Percentiles rank a stretch among this genome's conserved stretches.
Conservation (phyloP, 352 stramenopile genomes). For the Phytophthora tubulina region DNA sequence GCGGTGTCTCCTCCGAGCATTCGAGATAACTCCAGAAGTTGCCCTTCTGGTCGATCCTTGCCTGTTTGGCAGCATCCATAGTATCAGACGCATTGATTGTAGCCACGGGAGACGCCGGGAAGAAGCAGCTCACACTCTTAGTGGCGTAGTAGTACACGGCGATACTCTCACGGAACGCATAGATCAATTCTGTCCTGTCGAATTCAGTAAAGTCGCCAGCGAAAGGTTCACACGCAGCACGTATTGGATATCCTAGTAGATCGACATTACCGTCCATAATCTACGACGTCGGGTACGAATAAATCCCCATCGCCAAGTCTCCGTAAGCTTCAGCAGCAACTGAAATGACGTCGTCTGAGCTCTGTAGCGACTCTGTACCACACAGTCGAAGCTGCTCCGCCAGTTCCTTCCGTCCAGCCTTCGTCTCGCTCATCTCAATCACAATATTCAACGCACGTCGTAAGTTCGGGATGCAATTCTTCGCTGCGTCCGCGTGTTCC, state of each 20-base stretch:
- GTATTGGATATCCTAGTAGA: conserved; percentile 49
- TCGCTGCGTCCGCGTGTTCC: no score
- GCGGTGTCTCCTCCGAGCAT: no score
- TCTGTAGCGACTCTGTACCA: conserved; percentile 29
- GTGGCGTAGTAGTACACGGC: conserved; percentile 63
- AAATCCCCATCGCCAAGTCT: conserved; percentile 32
- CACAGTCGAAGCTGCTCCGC: conserved; percentile 40
- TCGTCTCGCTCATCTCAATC: no score
- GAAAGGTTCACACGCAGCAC: conserved; percentile 44
- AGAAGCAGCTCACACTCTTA: conserved; percentile 45
- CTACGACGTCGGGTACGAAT: conserved; percentile 59
- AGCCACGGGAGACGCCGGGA: conserved; percentile 12
- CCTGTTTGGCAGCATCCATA: conserved; percentile 37
- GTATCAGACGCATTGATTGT: conserved; percentile 7
- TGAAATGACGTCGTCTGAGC: conserved; percentile 36
- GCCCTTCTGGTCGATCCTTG: conserved; percentile 28
- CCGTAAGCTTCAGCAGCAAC: neutral
- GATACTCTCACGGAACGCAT: conserved; percentile 47
- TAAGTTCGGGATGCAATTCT: no score
- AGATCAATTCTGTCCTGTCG: conserved; percentile 34
- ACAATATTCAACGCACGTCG: no score
- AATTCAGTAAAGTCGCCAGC: conserved; percentile 32
- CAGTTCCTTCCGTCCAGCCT: conserved; percentile 2
- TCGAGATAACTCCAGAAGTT: no score
- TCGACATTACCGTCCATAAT: conserved; percentile 49